Percentiles rank a stretch among this genome's conserved stretches.
Evolutionary conservation across 306 rosid species (phyloP).

Genomic region (Dalbergia cochinchinensis): DNA sequence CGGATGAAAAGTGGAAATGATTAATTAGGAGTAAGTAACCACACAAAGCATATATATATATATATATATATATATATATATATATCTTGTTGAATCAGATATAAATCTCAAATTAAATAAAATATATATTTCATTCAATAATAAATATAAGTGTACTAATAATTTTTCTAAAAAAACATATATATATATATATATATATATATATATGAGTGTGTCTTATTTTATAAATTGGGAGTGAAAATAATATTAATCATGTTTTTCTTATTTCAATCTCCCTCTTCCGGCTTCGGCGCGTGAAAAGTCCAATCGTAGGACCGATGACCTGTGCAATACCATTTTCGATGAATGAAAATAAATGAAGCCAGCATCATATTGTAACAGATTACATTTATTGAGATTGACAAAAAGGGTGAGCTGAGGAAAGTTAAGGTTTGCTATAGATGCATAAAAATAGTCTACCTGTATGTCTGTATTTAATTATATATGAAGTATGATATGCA

Average conservation of each 20-base stretch:
- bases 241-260: not conserved
- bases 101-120: too few relatives aligned
- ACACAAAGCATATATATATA: not conserved
- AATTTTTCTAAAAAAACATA: too few relatives aligned
- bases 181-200: too few relatives aligned
- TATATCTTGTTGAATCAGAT: too few relatives aligned
- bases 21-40: not conserved
- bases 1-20: slow-evolving; percentile 16
- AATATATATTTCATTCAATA: too few relatives aligned
- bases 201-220: too few relatives aligned
- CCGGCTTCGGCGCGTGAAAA: slow-evolving; percentile 20
- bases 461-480: not conserved
- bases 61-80: too few relatives aligned
- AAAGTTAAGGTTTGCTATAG: slow-evolving; percentile 18
- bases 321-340: slow-evolving; percentile 38
- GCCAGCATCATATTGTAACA: slow-evolving; percentile 48
- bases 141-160: too few relatives aligned
- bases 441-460: slow-evolving; percentile 34
- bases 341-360: slow-evolving; percentile 45
- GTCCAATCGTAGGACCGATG: slow-evolving; percentile 22
- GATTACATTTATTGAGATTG: slow-evolving; percentile 50
- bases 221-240: too few relatives aligned
- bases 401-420: slow-evolving; percentile 40
- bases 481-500: not conserved
- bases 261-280: not conserved